phyloP scores from a whole-genome alignment of 176 grass and related monocot genomes.

The Chrysopogon serrulatus region DNA sequence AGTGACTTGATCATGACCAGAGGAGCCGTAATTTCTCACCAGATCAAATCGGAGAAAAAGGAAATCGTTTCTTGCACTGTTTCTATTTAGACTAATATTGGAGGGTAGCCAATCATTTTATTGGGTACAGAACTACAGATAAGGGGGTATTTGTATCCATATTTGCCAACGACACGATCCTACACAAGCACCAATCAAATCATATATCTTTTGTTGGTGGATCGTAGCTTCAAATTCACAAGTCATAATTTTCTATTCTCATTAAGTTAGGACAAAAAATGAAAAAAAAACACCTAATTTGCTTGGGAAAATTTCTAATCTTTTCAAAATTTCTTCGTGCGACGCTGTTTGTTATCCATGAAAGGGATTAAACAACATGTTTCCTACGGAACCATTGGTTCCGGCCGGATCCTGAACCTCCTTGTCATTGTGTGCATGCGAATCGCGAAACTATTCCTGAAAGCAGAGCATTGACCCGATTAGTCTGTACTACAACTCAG shows the following conservation, averaged over 20 bases:
- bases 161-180: not conserved
- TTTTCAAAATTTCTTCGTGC: not conserved
- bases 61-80: not conserved
- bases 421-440: not conserved
- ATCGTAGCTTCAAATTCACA: no score
- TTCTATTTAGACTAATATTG: not conserved
- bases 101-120: not conserved
- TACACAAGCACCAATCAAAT: not conserved
- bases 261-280: not conserved
- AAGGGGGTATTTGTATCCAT: not conserved
- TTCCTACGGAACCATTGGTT: not conserved
- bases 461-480: not conserved
- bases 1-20: not conserved
- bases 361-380: not conserved
- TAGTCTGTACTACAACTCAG: not conserved
- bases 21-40: not conserved
- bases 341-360: not conserved
- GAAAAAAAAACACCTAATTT: not conserved
- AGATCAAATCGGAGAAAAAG: not conserved
- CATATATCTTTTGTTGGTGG: no score
- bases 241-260: not conserved
- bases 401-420: not conserved
- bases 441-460: not conserved
- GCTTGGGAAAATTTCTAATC: not conserved
- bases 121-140: not conserved